Evolutionary conservation across 495 filamentous ascomycete species (phyloP).

Genomic region (Amorphotheca resinae): DNA sequence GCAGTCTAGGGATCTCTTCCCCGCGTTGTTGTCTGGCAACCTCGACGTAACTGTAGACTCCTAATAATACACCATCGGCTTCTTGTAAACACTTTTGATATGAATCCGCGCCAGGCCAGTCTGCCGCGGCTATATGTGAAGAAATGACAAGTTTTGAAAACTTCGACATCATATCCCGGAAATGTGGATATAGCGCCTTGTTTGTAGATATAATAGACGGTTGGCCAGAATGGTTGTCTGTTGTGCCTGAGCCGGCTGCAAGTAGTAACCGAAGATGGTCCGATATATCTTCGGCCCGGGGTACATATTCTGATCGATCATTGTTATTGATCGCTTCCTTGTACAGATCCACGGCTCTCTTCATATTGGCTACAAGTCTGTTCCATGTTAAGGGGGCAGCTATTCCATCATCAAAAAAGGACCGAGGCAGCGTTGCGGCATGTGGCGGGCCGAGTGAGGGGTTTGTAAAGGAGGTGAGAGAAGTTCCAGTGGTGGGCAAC

Average conservation of each 20-base stretch:
- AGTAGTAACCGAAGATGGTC: slow-evolving; percentile 91
- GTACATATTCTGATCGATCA: slow-evolving; percentile 80
- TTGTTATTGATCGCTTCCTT: slow-evolving; percentile 68
- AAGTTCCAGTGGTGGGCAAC: slow-evolving; percentile 44
- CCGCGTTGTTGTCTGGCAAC: slow-evolving; percentile 84
- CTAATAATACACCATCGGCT: slow-evolving; percentile 86
- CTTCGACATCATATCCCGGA: slow-evolving; percentile 98
- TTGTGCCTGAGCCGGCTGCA: slow-evolving; percentile 88
- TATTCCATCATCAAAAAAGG: slow-evolving; percentile 75
- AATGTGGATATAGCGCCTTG: slow-evolving; percentile 91
- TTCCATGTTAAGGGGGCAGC: slow-evolving; percentile 74
- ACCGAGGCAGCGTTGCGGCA: slow-evolving; percentile 53
- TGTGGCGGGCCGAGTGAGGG: slow-evolving; percentile 40
- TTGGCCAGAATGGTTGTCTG: slow-evolving; percentile 96
- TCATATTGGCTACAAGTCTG: slow-evolving; percentile 80
- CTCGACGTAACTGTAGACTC: slow-evolving; percentile 91
- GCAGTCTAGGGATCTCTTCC: slow-evolving; percentile 75
- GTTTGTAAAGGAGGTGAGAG: slow-evolving; percentile 54
- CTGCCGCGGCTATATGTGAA: slow-evolving; percentile 93
- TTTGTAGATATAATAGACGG: slow-evolving; percentile 98
- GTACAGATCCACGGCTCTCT: slow-evolving; percentile 73
- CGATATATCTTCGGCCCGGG: slow-evolving; percentile 88
- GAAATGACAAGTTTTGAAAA: slow-evolving; percentile 97
- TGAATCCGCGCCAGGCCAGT: slow-evolving; percentile 80
- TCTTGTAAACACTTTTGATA: slow-evolving; percentile 89